phyloP scores from a whole-genome alignment of 345 rosid genomes.

The Kernera saxatilis region DNA sequence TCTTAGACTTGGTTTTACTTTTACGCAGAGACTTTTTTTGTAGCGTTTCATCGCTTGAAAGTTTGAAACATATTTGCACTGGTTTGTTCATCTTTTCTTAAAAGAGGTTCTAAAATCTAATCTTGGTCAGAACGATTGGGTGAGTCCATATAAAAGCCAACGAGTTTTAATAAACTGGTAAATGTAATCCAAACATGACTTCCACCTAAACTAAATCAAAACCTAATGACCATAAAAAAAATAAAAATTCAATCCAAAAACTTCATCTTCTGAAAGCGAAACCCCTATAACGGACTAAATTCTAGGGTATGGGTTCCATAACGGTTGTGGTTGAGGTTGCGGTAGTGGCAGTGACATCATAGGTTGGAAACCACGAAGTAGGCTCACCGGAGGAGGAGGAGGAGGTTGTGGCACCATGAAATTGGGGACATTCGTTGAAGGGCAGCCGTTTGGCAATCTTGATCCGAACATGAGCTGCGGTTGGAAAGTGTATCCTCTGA shows the following conservation, averaged over 20 bases:
- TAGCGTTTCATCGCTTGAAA: not conserved
- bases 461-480: not conserved
- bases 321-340: not conserved
- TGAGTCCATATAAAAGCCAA: not conserved
- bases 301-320: not conserved
- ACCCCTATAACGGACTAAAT: not conserved
- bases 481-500: not conserved
- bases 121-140: not conserved
- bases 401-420: not conserved
- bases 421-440: not conserved
- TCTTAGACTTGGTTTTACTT: not conserved
- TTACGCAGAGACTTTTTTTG: conserved; percentile 4
- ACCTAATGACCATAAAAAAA: not conserved
- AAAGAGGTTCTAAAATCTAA: not conserved
- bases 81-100: not conserved
- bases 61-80: conserved; percentile 11
- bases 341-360: not conserved
- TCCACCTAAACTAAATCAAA: not conserved
- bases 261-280: not conserved
- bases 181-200: not conserved
- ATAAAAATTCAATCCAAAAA: not conserved
- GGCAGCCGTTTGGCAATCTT: not conserved
- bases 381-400: not conserved
- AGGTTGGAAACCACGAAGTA: not conserved
- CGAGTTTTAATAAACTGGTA: not conserved